Percentiles rank a stretch among this genome's conserved stretches.
Evolutionary conservation across 2,329 filamentous ascomycete genomes (phyloP).

Genomic region (Sporothrix protearum): DNA sequence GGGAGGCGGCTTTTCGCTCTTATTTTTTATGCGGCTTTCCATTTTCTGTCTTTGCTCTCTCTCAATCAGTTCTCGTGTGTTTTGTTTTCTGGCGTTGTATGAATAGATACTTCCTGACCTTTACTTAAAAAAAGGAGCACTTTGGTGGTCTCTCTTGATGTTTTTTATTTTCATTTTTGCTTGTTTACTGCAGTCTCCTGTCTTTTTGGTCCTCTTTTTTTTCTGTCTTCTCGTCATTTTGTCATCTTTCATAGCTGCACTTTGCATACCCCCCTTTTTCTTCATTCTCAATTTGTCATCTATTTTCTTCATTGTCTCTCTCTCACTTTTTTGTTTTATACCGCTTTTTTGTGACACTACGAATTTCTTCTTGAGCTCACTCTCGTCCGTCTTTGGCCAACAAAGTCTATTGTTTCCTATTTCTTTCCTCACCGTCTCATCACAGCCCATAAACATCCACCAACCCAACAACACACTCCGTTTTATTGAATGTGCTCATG

Average conservation of each 20-base stretch:
- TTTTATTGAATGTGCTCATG: conserved; percentile 24
- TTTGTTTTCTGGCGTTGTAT: conserved; percentile 21
- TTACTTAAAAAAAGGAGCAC: background rate
- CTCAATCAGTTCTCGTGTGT: background rate
- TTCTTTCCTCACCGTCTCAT: background rate
- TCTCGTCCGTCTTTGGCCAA: background rate
- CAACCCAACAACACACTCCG: background rate
- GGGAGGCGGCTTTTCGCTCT: background rate
- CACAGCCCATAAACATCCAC: background rate
- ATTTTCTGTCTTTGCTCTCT: background rate
- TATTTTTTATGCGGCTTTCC: background rate
- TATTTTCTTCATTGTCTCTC: conserved; percentile 34
- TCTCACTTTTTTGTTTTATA: conserved; percentile 29
- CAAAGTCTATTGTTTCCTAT: background rate
- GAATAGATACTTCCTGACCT: conserved; percentile 8
- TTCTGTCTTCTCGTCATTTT: background rate
- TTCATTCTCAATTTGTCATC: conserved; percentile 32
- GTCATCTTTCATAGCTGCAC: background rate
- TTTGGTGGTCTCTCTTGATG: conserved; percentile 14
- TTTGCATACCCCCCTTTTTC: conserved; percentile 12
- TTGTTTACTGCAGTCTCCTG: background rate
- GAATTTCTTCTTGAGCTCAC: background rate
- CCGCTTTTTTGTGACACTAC: conserved; percentile 13
- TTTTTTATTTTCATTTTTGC: background rate
- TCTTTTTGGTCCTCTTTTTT: conserved; percentile 5